Evolutionary conservation across 805 yeast species (phyloP), one percentile per base, ranked within the genome.

Genomic region (Ogataea methanolica): DNA sequence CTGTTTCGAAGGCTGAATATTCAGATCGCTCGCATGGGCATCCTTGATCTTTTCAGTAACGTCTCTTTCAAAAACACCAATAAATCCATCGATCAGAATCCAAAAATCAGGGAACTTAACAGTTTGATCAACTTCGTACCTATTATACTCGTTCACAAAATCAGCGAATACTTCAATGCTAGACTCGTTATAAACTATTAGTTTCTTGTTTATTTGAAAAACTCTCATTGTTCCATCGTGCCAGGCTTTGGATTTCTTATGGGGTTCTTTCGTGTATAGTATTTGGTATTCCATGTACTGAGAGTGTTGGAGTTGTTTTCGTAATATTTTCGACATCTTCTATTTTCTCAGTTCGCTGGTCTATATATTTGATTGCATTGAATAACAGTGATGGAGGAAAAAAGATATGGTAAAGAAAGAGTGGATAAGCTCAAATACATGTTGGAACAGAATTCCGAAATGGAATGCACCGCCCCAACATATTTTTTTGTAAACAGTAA

Each of bases 241-340:
- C 83, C 83, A 79, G 48, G 63, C 63, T 55, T 78, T 77, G 41
- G 67, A 70, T 48, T 71, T 75, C 55, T 79, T 80, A 11, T 49
- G 51, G 7, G 75, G 58, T 21, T 81, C 65, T 31, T 58, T 65
- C 2, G 82, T 72, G 57, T 70, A 79, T 15, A 78, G 66, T 3
- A 78, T 62, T n/a, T 61, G 51, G 55, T 66, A 79, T 54, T 77
- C 79, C 42, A 73, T 69, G 42, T 75, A 75, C 33, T 68, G 62
- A 3, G 81, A 74, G 44, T 59, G 64, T 43, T 55, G 54, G 26
- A 63, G 52, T 34, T 52, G 54, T n/a, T 33, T 42, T 26, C 29
- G 22, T 14, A 41, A 33, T 4, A 22, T 31, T 26, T 39, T 16
- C n/a, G 11, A 31, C 16, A 12, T n/a, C 7, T 11, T n/a, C 17